phyloP scores from a whole-genome alignment of 2,329 filamentous ascomycete species.

The Dothiorella sarmentorum region DNA sequence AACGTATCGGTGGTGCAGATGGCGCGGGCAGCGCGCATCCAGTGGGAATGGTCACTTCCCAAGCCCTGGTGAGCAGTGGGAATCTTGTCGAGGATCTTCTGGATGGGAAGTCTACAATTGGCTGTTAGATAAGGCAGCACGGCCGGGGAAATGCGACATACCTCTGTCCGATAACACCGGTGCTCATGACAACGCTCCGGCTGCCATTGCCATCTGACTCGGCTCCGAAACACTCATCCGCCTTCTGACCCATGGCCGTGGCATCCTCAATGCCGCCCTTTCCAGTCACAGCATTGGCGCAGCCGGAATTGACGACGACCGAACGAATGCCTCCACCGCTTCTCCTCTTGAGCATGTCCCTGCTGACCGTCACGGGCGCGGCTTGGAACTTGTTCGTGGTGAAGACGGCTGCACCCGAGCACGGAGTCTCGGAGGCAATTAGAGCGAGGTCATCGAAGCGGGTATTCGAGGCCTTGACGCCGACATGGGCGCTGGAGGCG shows the following conservation, averaged over 20 bases:
- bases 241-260: slow-evolving; percentile 72
- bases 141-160: slow-evolving; percentile 33
- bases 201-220: slow-evolving; percentile 47
- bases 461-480: slow-evolving; percentile 90
- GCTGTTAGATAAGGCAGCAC: background rate
- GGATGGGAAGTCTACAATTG: slow-evolving; percentile 68
- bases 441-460: slow-evolving; percentile 87
- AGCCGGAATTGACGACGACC: slow-evolving; percentile 91
- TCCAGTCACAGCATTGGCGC: slow-evolving; percentile 95
- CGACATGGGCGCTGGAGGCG: slow-evolving; percentile 82
- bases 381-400: slow-evolving; percentile 99
- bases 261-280: slow-evolving; percentile 87
- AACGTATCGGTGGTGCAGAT: slow-evolving; percentile 99
- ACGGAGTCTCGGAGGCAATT: slow-evolving; percentile 80
- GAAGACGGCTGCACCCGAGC: slow-evolving; percentile 86
- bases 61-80: slow-evolving; percentile 70
- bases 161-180: slow-evolving; percentile 94
- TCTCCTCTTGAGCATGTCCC: slow-evolving; percentile 64
- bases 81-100: slow-evolving; percentile 82
- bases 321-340: slow-evolving; percentile 69
- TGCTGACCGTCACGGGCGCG: slow-evolving; percentile 84
- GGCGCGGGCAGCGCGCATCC: slow-evolving; percentile 80
- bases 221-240: slow-evolving; percentile 61
- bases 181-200: slow-evolving; percentile 93
- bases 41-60: slow-evolving; percentile 74